Base-by-base conservation (phyloP, 108 stramenopile genomes). In the Skeletonema potamos region DNA sequence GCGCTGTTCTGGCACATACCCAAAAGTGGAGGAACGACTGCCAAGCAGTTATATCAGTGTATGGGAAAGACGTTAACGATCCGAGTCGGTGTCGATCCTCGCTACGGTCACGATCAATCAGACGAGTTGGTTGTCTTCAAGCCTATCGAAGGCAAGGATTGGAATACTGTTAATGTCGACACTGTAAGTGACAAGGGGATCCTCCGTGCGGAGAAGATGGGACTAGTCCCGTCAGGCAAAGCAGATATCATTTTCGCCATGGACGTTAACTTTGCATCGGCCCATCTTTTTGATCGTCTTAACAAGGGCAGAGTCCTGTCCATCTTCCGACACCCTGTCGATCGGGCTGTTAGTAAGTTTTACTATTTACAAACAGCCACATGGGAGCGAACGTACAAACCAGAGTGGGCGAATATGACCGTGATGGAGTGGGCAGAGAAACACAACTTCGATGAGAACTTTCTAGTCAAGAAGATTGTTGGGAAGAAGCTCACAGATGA, bases 241-340 rank as follows among this genome's bases (percentile, higher is more conserved):
- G 61, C 74, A 0, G 84, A 84, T 61, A 57, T 84, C 27, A 80
- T 84, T 27, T 79, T 84, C 29, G 74, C 83, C 2, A 68, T 68
- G 59, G 73, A 76, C 10, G 65, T 66, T 0, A 63, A 75, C 20
- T 66, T 72, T 70, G 74, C 78, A n/a, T 76, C 73, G 6, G 54
- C 46, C 12, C 39, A 66, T 15, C 51, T 84, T 10, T 84, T 69
- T 41, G 78, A 84, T 58, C 41, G 43, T 1, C 58, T 75, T 1
- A 37, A 79, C 56, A 62, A 85, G 58, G 82, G 66, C 1, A 20
- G 82, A 43, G 30, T 72, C 22, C 37, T 83, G 37, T 63, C 82
- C 17, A 36, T 83, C 9, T 66, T 83, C 22, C 67, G 82, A 1
- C 41, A 83, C 55, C 82, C 82, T 22, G 77, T 83, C 11, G 82